Evolutionary conservation across 257 asterid genomes (phyloP), one percentile per base, ranked within the genome.

Genomic region (Fraxinus pennsylvanica): DNA sequence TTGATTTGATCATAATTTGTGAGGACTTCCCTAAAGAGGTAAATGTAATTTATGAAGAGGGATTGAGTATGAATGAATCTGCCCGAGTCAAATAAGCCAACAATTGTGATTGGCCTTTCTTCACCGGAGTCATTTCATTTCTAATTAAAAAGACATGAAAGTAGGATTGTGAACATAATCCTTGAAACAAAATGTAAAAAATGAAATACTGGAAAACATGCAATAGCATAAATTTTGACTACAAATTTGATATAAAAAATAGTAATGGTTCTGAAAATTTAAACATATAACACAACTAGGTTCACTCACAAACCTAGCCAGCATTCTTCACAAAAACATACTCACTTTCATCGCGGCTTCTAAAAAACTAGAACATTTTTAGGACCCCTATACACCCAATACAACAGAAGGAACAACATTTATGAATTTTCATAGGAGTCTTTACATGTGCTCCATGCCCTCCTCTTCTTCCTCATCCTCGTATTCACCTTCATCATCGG

Each of bases 401-500:
- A 74, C 25, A 39, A 75, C 67, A 74, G 71, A 77, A 72, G 57
- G 71, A 30, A 76, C 67, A 76, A 61, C 61, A 57, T 76, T 41
- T 50, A 66, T 71, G 79, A 67, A 21, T 32, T 9, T 39, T 9
- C 10, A 13, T 45, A 45, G 1, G 54, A 45, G 3, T 45, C n/a
- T 72, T 82, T 67, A 80, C 5, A 78, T 75, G 67, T 57, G 73
- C 12, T 79, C 88, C 14, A 75, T 29, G 39, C 61, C 85, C 0
- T 79, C 96, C 4, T 89, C 93, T 5, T 89, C 96, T n/a, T 87
- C 91, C 19, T 92, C 94, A 0, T 91, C 96, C 73, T 88, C 92
- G 0, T 88, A 90, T 75, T 88, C 95, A 38, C 84, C 95, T 65
- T 92, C 97, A 30, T 92, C 97, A 41, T 92, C 97, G 2, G 94